These are phyloP conservation scores for Podila horticola DNA, from an alignment of 192 early-diverging fungal genomes.

Conservation along the genomic window DNA sequence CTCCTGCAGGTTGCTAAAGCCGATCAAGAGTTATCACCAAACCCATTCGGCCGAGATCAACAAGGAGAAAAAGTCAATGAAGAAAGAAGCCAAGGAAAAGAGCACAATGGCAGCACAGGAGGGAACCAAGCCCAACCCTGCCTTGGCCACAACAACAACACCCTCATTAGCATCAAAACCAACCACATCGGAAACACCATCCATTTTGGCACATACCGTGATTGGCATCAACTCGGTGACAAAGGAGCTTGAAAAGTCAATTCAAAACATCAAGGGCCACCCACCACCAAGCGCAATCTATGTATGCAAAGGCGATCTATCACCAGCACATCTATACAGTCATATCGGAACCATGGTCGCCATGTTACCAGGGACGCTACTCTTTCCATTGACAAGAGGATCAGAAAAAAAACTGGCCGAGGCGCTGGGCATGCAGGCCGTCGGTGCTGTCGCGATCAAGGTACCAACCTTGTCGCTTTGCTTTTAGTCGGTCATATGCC, in stretches of 20 bases:
- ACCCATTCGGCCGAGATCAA: not conserved
- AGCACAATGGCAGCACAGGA: not conserved
- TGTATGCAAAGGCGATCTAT: slow-evolving; percentile 37
- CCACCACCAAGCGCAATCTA: slow-evolving; percentile 33
- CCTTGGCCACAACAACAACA: not conserved
- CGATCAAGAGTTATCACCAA: slow-evolving; percentile 19
- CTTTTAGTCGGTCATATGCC: no score
- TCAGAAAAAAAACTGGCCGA: slow-evolving; percentile 24
- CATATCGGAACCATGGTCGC: slow-evolving; percentile 37
- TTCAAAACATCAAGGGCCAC: slow-evolving; percentile 10
- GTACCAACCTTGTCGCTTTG: not conserved
- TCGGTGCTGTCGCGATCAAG: slow-evolving; percentile 35
- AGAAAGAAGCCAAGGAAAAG: slow-evolving; percentile 5
- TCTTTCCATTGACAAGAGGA: slow-evolving; percentile 28
- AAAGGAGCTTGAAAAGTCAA: slow-evolving; percentile 32
- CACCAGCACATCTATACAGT: slow-evolving; percentile 29
- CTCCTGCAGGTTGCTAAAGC: slow-evolving; percentile 18
- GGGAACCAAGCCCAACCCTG: not conserved
- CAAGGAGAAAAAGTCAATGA: slow-evolving; percentile 1
- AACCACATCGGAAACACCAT: slow-evolving; percentile 8
- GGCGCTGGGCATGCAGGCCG: slow-evolving; percentile 28
- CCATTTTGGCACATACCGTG: slow-evolving; percentile 1
- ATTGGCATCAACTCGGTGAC: slow-evolving; percentile 47
- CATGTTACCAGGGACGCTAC: slow-evolving; percentile 26
- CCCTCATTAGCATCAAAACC: not conserved